Base-by-base conservation (phyloP, 78 protist genomes). In the Tieghemostelium lacteum region DNA sequence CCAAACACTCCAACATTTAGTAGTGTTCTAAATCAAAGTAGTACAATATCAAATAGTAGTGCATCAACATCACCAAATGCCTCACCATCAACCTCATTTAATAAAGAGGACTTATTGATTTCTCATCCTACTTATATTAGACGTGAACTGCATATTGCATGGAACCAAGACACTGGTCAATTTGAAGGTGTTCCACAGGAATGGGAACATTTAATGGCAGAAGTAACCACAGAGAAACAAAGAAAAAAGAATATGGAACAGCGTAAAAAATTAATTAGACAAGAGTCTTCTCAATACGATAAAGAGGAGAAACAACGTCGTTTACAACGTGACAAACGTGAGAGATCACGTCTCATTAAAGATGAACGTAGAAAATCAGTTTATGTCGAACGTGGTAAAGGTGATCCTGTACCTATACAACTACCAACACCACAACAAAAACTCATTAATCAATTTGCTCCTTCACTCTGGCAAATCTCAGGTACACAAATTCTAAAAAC, bases 101-200 rank as follows among this genome's bases (percentile, higher is more conserved):
- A 64, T 34, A 57, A 42, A 45, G 54, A 14, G 40, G 29, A 31
- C 39, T 45, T 63, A 16, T 60, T 70, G 1, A 83, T 83, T 69
- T 76, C 78, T 2, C 1, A 20, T 6, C 91, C 91, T 58, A 69
- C 55, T n/a, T 36, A 54, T 12, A 17, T 60, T 6, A 66, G 67
- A 60, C n/a, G 91, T 16, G 91, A 83, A 28, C 63, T 83, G 16
- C 91, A 83, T 57, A 69, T 83, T 16, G 58, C 91, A 34, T 83
- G 91, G 91, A 83, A 83, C 58, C 91, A 52, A 22, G 78, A 69
- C 2, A 67, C 91, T 28, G 91, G 91, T 45, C 91, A 83, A 69
- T 83, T 83, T 40, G 91, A 83, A 33, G 91, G 91, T 60, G 91
- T 69, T 20, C 91, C 91, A 39, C 57, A 26, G 7, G 69, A 83